Base-by-base conservation (phyloP, 129 eudicot genomes). In the Artemisia annua region DNA sequence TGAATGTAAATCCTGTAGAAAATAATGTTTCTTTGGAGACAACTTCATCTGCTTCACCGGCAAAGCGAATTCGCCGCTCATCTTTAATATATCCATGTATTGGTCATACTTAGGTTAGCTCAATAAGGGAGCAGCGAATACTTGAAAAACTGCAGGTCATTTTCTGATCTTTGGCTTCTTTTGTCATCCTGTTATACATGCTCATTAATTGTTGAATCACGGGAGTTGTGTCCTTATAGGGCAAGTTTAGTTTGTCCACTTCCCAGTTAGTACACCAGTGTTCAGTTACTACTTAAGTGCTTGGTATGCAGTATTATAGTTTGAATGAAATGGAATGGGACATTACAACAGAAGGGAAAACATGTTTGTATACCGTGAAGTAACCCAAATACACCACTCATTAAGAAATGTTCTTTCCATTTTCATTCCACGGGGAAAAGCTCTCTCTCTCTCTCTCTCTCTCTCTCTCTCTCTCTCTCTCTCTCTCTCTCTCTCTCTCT, bases 41-140 rank as follows among this genome's bases (percentile, higher is more conserved):
- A 55, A 26, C 85, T 59, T 51, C 83, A 44, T 52, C 49, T 66
- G 64, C 76, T 78, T 60, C 70, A 63, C 62, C 87, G 24, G 75
- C 77, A 49, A 73, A 70, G 53, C 49, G 75, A 6, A 68, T 56
- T 61, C 93, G 81, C 66, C 82, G 87, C 49, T 85, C 91, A n/a
- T 80, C 82, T 75, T 79, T 3, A 67, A 84, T 50, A 50, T 93
- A 87, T 87, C 92, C 97, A 68, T 83, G 96, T 73, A 85, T 90
- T 60, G 84, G 85, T 54, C 54, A 71, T 58, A 79, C 20, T 66
- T 80, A 85, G 50, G 60, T 63, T 78, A 84, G 87, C 76, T 74
- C 81, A 49, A 73, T 35, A 63, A 87, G 97, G 85, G 98, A 94
- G 86, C 90, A 84, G 58, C 79, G 85, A 69, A 90, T 94, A 76